Base-by-base conservation (phyloP, 305 asterid species). In the Fraxinus ornus region DNA sequence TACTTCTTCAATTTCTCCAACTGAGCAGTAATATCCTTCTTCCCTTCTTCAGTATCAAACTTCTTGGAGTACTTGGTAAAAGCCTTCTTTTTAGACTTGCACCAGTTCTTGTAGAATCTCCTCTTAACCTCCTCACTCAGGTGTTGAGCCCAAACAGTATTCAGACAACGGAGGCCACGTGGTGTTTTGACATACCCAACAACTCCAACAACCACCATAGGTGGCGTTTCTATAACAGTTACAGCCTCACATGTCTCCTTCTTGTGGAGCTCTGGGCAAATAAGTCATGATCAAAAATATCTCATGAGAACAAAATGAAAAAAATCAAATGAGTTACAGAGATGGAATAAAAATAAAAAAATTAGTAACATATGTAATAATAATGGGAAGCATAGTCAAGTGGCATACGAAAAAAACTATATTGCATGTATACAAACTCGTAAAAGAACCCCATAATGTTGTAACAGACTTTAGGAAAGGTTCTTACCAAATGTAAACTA, bases 181-280 rank as follows among this genome's bases (percentile, higher is more conserved):
- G 96, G 94, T 15, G 95, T 93, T 74, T 91, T 94, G 71, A 93
- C 91, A 83, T 93, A 94, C 5, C 98, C 98, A 80, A 94, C 98
- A 82, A 93, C 90, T 13, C 98, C 98, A 80, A 94, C 98, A 60
- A 94, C 90, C 33, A 94, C 49, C 85, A 94, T 91, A 5, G 98
- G 97, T 24, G 98, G 98, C 3, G 97, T 90, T 86, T 94, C 98
- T 0, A 94, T 82, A 3, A 94, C 84, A 22, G 98, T 94, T 8
- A 94, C 98, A 55, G 98, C 98, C 80, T 94, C 98, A 70, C 97
- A 93, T 0, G 98, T 90, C 84, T 94, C 98, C 55, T 94, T 94
- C 92, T 94, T 94, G 90, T 94, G 97, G 62, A 94, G 92, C 84
- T 94, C 98, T 94, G 88, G 36, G 78, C 15, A 83, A 41, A 74